Evolutionary conservation across 306 rosid species (phyloP).

Genomic region (Trifolium dubium): DNA sequence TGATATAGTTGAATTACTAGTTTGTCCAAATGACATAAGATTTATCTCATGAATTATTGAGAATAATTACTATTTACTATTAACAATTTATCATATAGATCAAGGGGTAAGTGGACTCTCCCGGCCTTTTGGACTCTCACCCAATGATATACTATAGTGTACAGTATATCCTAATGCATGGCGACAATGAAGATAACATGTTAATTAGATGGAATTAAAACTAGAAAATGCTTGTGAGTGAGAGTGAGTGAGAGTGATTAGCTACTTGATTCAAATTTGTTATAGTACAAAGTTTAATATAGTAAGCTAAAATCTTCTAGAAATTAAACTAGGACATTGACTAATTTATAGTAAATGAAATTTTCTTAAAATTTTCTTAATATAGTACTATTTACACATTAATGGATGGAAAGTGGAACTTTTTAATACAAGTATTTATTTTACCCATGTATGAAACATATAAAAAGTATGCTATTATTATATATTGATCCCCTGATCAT

Average conservation of each 20-base stretch:
- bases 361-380: constrained; percentile 6
- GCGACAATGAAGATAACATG: constrained; percentile 42
- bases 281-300: constrained; percentile 4
- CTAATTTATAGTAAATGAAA: constrained; percentile 28
- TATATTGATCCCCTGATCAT: no score
- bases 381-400: not conserved
- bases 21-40: constrained; percentile 17
- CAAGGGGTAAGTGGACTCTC: no score
- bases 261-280: constrained; percentile 20
- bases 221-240: not conserved
- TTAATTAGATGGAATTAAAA: not conserved
- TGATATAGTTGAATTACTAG: not conserved
- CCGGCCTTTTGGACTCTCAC: no score
- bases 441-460: constrained; percentile 3
- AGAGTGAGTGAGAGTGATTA: not conserved
- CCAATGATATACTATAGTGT: no score
- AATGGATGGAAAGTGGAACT: not conserved
- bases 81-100: constrained; percentile 3
- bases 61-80: constrained; percentile 7
- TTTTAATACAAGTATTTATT: constrained; percentile 1
- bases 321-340: constrained; percentile 42
- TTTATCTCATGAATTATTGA: not conserved
- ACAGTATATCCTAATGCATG: constrained; percentile 39
- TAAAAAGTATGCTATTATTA: not conserved
- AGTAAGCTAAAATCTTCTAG: constrained; percentile 36